phyloP scores from a whole-genome alignment of 2,329 filamentous ascomycete genomes.

The Knufia fluminis region DNA sequence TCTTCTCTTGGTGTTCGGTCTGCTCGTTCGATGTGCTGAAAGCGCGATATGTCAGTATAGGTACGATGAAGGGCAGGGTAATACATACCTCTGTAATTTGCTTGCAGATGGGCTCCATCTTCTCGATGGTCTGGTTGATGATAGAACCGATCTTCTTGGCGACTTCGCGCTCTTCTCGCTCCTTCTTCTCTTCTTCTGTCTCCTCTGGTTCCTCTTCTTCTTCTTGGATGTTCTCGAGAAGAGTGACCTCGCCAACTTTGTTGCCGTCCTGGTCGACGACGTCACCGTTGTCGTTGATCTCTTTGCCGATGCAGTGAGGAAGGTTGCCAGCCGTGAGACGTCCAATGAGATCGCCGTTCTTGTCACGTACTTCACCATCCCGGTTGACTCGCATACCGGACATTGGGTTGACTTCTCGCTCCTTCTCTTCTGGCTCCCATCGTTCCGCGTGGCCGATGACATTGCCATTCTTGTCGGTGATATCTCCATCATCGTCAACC shows the following conservation, averaged over 20 bases:
- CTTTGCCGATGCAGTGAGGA: conserved; percentile 33
- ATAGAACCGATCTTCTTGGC: conserved; percentile 65
- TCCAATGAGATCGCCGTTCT: conserved; percentile 38
- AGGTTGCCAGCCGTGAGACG: conserved; percentile 38
- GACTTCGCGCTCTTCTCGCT: conserved; percentile 63
- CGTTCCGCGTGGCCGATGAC: conserved; percentile 58
- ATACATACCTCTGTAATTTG: conserved; percentile 65
- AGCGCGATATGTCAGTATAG: conserved; percentile 21
- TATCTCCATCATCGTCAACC: conserved; percentile 61
- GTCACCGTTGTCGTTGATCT: conserved; percentile 43
- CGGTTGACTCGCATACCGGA: conserved; percentile 44
- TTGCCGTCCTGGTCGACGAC: conserved; percentile 52
- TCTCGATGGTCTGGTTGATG: conserved; percentile 71
- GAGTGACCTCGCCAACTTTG: conserved; percentile 54
- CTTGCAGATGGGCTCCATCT: conserved; percentile 74
- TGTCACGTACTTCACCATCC: conserved; percentile 40
- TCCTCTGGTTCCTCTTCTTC: conserved; percentile 34
- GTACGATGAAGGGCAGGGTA: conserved; percentile 3
- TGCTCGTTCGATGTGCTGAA: conserved; percentile 64
- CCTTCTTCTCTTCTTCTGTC: conserved; percentile 39
- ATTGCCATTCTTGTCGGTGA: conserved; percentile 59
- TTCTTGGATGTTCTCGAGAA: conserved; percentile 50
- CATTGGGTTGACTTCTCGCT: conserved; percentile 52
- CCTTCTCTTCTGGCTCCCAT: conserved; percentile 52
- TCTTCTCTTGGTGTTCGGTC: conserved; percentile 77